Conservation (phyloP, 192 early-diverging fungal genomes). For the Rhizoclosmatium globosum region DNA sequence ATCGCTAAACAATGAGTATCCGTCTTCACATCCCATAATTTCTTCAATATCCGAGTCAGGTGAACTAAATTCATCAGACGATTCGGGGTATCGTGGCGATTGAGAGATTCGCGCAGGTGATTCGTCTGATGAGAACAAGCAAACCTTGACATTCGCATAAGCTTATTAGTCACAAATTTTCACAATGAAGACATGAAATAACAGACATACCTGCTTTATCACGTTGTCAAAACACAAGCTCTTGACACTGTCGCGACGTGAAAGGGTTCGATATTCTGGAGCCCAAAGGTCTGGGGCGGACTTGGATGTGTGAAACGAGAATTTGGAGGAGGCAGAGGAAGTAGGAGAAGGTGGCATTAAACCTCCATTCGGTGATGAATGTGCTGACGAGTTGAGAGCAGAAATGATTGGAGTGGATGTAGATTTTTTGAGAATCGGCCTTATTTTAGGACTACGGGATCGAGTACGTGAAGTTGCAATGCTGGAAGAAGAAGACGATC, state of each 20-base stretch:
- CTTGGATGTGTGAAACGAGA: slow-evolving; percentile 4
- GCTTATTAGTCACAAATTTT: background rate
- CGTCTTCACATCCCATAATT: background rate
- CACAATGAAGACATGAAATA: background rate
- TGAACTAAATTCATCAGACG: slow-evolving; percentile 9
- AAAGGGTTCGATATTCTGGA: background rate
- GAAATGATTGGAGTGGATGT: background rate
- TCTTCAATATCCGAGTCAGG: slow-evolving; percentile 33
- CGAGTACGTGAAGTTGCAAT: background rate
- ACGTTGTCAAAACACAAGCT: slow-evolving; percentile 31
- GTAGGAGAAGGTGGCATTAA: too few relatives aligned
- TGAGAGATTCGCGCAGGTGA: slow-evolving; percentile 24
- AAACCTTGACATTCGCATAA: slow-evolving; percentile 22
- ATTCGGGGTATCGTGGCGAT: slow-evolving; percentile 14
- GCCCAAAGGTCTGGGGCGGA: slow-evolving; percentile 10
- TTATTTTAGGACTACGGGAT: background rate
- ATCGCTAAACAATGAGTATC: background rate
- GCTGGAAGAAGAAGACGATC: too few relatives aligned
- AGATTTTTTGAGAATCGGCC: background rate
- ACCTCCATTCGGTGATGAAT: too few relatives aligned
- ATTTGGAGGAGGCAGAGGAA: too few relatives aligned
- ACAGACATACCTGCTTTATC: slow-evolving; percentile 20
- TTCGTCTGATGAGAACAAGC: slow-evolving; percentile 36
- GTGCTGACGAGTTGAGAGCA: background rate
- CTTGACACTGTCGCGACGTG: slow-evolving; percentile 20